phyloP scores from a whole-genome alignment of 768 basidiomycete genomes.

The Erythrobasidium yunnanense region DNA sequence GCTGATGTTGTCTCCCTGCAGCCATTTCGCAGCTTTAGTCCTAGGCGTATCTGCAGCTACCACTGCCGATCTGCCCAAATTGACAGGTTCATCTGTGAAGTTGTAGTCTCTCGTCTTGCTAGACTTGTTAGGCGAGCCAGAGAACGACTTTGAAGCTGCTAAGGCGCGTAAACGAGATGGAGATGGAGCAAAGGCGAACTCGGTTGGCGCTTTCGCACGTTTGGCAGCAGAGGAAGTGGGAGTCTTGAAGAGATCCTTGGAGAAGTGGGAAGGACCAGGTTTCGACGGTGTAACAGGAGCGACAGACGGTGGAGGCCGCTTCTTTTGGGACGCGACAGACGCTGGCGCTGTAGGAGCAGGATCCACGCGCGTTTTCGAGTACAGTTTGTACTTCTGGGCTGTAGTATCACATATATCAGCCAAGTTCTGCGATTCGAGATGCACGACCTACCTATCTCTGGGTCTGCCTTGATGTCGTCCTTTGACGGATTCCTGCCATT shows the following conservation, averaged over 20 bases:
- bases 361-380: constrained; percentile 25
- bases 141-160: constrained; percentile 32
- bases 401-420: background rate
- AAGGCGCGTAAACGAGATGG: constrained; percentile 35
- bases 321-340: background rate
- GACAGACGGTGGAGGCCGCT: background rate
- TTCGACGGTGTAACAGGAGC: background rate
- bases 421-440: background rate
- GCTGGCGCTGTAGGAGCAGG: too few relatives aligned
- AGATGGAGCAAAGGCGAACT: constrained; percentile 35
- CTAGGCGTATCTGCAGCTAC: constrained; percentile 25
- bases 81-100: background rate
- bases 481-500: constrained; percentile 41
- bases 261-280: background rate
- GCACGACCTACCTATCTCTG: constrained; percentile 41
- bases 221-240: constrained; percentile 30
- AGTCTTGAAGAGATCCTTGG: constrained; percentile 27
- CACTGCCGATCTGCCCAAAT: background rate
- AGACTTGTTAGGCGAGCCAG: constrained; percentile 30
- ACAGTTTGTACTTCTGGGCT: constrained; percentile 36
- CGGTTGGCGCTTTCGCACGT: background rate
- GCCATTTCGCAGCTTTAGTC: constrained; percentile 26
- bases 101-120: background rate
- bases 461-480: constrained; percentile 42
- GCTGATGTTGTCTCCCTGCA: constrained; percentile 5